Evolutionary conservation across 1,284 basidiomycete genomes (phyloP), one percentile per base, ranked within the genome.

Genomic region (Phlebopus sp.): DNA sequence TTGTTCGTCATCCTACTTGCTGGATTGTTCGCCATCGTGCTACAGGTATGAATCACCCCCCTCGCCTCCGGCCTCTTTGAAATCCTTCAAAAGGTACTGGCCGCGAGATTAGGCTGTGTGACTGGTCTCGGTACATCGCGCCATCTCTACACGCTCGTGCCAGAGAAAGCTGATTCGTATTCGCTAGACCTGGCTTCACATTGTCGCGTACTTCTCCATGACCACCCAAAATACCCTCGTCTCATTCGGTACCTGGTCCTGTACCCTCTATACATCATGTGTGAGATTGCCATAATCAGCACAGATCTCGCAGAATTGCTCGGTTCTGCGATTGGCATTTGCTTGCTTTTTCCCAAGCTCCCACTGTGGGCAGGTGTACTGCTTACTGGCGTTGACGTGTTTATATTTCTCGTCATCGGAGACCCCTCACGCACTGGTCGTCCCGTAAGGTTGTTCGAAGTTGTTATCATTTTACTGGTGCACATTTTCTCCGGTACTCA

Each of bases 1-100:
- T 77, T 97, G 32, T 94, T 95, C 62, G 78, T 96, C 42, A 84
- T 97, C 10, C 76, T 97, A 2, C 62, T 96, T 14, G 79, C 93
- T 0, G 90, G 91, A 15, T 58, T 94, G n/a, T 84, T 92, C 47
- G 93, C 91, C 9, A 81, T 88, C 2, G 78, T 88, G 48, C 73
- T 92, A 18, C 89, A 91, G 75, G 84, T 84, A 42, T 21, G 69
- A 29, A 9, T 29, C 27, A 29, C 9, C 61, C 17, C 9, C 15
- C 43, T 13, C 39, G 54, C 42, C 27, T 29, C 41, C 21, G n/a
- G 8, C 7, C 31, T 38, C 27, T 15, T 18, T 42, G 10, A 30
- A 29, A 42, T 27, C 43, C 18, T 38, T 17, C 29, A 44, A 51
- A 42, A 84, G 82, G 73, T 81, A 21, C 68, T 85, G 46, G 80